Conservation (phyloP, 108 stramenopile species). For the Fistulifera pelliculosa region DNA sequence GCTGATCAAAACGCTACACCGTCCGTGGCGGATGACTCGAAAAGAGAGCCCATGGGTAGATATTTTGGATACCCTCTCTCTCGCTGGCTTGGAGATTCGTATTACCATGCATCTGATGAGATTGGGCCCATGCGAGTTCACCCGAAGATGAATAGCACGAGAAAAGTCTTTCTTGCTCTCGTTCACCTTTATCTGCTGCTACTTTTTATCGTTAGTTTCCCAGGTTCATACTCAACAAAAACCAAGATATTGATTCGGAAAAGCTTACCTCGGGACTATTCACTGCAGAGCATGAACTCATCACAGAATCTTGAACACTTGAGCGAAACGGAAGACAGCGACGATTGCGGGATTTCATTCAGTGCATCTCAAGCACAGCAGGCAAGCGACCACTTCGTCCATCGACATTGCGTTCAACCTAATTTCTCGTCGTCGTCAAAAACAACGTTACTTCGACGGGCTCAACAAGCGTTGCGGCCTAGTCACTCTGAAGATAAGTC, state of each 20-base stretch:
- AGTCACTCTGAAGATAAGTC: too few species aligned
- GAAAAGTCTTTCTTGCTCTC: slow-evolving; percentile 45
- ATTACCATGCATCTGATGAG: slow-evolving; percentile 46
- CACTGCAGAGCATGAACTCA: too few species aligned
- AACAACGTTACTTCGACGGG: too few species aligned
- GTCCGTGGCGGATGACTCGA: neutral
- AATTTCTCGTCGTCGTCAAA: too few species aligned
- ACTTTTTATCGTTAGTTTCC: slow-evolving; percentile 69
- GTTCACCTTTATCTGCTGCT: slow-evolving; percentile 76
- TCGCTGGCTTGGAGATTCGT: slow-evolving; percentile 14
- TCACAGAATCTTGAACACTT: too few species aligned
- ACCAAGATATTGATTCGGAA: slow-evolving; percentile 33
- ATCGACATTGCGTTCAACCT: too few species aligned
- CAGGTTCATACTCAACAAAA: slow-evolving; percentile 38
- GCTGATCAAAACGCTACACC: neutral
- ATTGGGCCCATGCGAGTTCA: slow-evolving; percentile 59
- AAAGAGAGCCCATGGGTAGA: neutral
- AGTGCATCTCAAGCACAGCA: too few species aligned
- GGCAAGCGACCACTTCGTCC: too few species aligned
- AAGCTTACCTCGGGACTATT: slow-evolving; percentile 8
- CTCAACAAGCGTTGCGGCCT: too few species aligned
- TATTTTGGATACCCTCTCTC: slow-evolving; percentile 7
- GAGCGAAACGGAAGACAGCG: too few species aligned
- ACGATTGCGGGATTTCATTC: too few species aligned
- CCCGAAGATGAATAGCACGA: slow-evolving; percentile 53